Evolutionary conservation across 257 asterid species (phyloP).

Genomic region (Jacaranda copaia): DNA sequence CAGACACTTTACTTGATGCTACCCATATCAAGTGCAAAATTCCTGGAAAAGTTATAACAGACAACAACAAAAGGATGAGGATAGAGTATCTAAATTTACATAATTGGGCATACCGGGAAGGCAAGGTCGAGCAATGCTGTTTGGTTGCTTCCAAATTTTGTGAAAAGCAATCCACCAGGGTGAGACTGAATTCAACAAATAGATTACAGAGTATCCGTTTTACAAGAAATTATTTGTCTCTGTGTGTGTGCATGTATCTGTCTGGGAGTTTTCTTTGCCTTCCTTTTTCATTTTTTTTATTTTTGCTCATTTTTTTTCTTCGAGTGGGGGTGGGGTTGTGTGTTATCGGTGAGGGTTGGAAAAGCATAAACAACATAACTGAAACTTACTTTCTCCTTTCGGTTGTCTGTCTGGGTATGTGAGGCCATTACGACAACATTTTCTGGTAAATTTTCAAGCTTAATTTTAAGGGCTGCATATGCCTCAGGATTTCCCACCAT

Average conservation of each 20-base stretch:
- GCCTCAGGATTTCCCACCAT: constrained; percentile 76
- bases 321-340: no score
- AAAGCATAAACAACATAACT: constrained; percentile 27
- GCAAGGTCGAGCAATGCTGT: constrained; percentile 93
- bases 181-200: constrained; percentile 62
- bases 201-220: constrained; percentile 16
- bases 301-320: no score
- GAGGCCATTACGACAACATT: constrained; percentile 82
- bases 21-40: constrained; percentile 4
- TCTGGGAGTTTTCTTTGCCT: no score
- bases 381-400: constrained; percentile 86
- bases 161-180: constrained; percentile 83
- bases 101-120: constrained; percentile 68
- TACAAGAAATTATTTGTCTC: neutral
- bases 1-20: neutral
- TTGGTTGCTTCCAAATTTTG: constrained; percentile 91
- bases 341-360: neutral
- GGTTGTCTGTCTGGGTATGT: constrained; percentile 80
- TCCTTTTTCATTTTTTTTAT: no score
- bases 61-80: neutral
- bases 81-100: neutral
- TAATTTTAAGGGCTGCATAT: constrained; percentile 64
- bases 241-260: neutral
- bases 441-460: constrained; percentile 81
- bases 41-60: neutral